Conservation (phyloP, 2,329 filamentous ascomycete genomes). For the Cytospora schulzeri region DNA sequence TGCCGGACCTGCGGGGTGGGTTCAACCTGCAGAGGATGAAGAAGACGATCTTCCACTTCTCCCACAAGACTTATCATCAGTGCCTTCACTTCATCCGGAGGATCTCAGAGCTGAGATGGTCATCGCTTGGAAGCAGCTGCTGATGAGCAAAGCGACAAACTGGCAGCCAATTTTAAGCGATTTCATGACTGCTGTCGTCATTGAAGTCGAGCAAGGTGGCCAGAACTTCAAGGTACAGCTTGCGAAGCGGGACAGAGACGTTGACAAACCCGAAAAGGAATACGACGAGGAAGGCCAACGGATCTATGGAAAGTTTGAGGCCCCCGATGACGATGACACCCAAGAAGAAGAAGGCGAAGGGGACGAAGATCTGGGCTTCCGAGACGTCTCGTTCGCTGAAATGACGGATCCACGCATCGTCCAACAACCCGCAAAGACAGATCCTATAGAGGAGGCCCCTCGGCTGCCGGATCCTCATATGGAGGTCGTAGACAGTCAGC, state of each 20-base stretch:
- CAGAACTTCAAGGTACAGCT: slow-evolving; percentile 61
- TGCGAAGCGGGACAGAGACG: slow-evolving; percentile 67
- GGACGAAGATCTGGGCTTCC: slow-evolving; percentile 61
- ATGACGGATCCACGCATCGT: slow-evolving; percentile 71
- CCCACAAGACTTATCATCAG: slow-evolving; percentile 56
- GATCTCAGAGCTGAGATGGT: slow-evolving; percentile 61
- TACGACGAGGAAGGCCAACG: slow-evolving; percentile 70
- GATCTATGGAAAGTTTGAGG: slow-evolving; percentile 78
- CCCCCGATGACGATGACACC: slow-evolving; percentile 65
- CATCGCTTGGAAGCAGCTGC: slow-evolving; percentile 68
- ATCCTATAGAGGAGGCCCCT: background rate
- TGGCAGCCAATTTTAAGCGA: slow-evolving; percentile 67
- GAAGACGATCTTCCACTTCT: slow-evolving; percentile 65
- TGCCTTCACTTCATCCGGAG: slow-evolving; percentile 52
- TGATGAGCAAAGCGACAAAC: slow-evolving; percentile 61
- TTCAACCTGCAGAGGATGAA: slow-evolving; percentile 34
- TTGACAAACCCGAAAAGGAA: slow-evolving; percentile 56
- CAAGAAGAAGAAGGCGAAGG: slow-evolving; percentile 56
- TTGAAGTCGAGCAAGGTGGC: slow-evolving; percentile 55
- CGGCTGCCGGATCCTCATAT: slow-evolving; percentile 1
- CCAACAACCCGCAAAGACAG: slow-evolving; percentile 41
- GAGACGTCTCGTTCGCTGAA: slow-evolving; percentile 61
- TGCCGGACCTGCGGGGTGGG: slow-evolving; percentile 30
- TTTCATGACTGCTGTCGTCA: slow-evolving; percentile 65
- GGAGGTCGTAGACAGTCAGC: slow-evolving; percentile 24